phyloP scores from a whole-genome alignment of 2,329 filamentous ascomycete genomes.

The Diplodia sapinea region DNA sequence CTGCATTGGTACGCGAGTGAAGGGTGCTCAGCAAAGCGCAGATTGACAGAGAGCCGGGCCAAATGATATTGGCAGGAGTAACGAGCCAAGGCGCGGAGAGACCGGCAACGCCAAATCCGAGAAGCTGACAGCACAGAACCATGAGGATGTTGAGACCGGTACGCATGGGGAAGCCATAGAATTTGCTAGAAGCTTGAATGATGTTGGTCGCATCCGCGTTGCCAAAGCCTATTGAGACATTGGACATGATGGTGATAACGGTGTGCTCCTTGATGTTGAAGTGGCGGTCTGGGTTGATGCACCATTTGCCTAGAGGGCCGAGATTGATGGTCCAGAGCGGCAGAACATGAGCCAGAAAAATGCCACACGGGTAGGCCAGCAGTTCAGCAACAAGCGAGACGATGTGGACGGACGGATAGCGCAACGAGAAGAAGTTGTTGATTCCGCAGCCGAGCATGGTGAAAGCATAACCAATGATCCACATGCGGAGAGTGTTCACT shows the following conservation, averaged over 20 bases:
- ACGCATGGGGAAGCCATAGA: conserved; percentile 60
- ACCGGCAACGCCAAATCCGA: conserved; percentile 39
- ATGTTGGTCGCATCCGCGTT: conserved; percentile 75
- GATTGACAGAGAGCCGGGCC: conserved; percentile 37
- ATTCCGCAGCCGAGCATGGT: conserved; percentile 38
- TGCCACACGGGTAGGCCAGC: conserved; percentile 31
- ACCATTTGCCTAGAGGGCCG: conserved; percentile 62
- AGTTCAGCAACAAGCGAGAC: conserved; percentile 42
- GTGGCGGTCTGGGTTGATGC: conserved; percentile 57
- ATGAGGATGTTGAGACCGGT: conserved; percentile 37
- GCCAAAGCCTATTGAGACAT: conserved; percentile 55
- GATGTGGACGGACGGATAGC: conserved; percentile 42
- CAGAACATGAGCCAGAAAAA: conserved; percentile 47
- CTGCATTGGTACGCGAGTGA: conserved; percentile 37
- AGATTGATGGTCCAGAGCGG: conserved; percentile 42
- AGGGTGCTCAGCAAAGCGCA: conserved; percentile 39
- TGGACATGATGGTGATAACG: conserved; percentile 68
- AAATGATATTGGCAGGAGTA: conserved; percentile 40
- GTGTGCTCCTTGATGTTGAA: conserved; percentile 70
- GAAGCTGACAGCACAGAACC: conserved; percentile 28
- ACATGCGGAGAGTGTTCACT: conserved; percentile 32
- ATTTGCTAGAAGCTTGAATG: conserved; percentile 71
- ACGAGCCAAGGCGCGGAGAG: conserved; percentile 37
- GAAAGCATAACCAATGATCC: conserved; percentile 41
- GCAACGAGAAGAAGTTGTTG: conserved; percentile 42